phyloP scores from a whole-genome alignment of 805 yeast genomes.

The Tetrapisispora nanseiensis region DNA sequence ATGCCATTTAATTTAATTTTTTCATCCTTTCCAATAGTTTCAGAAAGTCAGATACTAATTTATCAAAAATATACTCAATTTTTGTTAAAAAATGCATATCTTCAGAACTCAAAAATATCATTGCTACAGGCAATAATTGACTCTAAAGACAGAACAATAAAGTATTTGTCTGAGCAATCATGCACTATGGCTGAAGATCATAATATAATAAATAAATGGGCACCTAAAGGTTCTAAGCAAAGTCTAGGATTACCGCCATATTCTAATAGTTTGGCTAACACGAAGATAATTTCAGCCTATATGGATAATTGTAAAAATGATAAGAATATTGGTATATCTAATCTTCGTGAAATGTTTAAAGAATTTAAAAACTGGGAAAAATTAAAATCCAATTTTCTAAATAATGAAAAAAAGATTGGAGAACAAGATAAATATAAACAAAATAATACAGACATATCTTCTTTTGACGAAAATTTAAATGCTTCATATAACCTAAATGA shows the following conservation, averaged over 20 bases:
- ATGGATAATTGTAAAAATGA: neutral
- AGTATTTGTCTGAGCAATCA: constrained; percentile 23
- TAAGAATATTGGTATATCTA: neutral
- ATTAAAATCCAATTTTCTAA: neutral
- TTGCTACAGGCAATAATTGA: constrained; percentile 12
- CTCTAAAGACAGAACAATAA: constrained; percentile 27
- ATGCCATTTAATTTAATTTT: neutral
- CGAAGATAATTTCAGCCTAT: neutral
- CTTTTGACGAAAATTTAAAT: neutral
- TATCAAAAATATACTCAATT: neutral
- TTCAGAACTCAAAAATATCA: constrained; percentile 4
- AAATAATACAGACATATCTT: neutral
- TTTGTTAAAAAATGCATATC: neutral
- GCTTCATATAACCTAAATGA: neutral
- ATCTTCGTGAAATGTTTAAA: neutral
- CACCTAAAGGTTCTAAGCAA: constrained; percentile 23
- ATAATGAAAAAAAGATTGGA: neutral
- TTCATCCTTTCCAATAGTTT: neutral
- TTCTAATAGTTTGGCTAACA: neutral
- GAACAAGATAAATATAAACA: too few relatives aligned
- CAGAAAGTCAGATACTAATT: neutral
- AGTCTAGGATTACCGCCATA: neutral
- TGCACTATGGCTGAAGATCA: constrained; percentile 15
- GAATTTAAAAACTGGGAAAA: neutral
- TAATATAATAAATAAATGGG: constrained; percentile 24